These are phyloP conservation scores for Stachybotrys elegans DNA, from an alignment of 2,329 filamentous ascomycete genomes.

Conservation along the genomic window DNA sequence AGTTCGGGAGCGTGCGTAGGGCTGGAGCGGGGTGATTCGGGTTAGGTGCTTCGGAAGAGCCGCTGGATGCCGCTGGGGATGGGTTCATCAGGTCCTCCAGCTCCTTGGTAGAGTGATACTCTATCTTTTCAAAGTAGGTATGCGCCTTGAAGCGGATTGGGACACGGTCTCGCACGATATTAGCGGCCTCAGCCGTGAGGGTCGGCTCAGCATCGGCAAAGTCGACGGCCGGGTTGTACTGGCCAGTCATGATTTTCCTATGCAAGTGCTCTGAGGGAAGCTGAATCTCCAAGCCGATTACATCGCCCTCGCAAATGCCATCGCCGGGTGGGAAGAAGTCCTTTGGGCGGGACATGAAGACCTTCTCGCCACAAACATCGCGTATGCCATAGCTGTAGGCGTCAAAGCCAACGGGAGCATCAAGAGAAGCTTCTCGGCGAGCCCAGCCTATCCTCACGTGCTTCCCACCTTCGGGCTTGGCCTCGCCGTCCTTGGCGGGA, in stretches of 20 bases:
- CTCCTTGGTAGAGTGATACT: constrained; percentile 82
- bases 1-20: constrained; percentile 82
- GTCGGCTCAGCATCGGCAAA: constrained; percentile 51
- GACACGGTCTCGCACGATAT: constrained; percentile 91
- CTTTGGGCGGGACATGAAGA: constrained; percentile 89
- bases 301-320: constrained; percentile 81
- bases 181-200: constrained; percentile 55
- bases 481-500: constrained; percentile 31
- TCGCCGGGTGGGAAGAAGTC: constrained; percentile 78
- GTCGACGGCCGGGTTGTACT: constrained; percentile 84
- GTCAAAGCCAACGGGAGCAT: constrained; percentile 81
- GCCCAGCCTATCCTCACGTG: constrained; percentile 86
- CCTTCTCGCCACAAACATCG: constrained; percentile 84
- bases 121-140: constrained; percentile 89
- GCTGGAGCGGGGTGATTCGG: constrained; percentile 68
- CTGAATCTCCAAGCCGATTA: constrained; percentile 89
- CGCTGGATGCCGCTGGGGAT: constrained; percentile 40
- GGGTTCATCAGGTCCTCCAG: constrained; percentile 80
- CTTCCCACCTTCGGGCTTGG: constrained; percentile 43
- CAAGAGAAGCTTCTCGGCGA: constrained; percentile 72
- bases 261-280: constrained; percentile 82
- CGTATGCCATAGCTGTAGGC: constrained; percentile 92
- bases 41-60: constrained; percentile 56
- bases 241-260: constrained; percentile 79
- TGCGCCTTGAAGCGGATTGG: constrained; percentile 92